Percentiles rank a stretch among this genome's conserved stretches.
Conservation (phyloP, 1,139 yeast species). For the Debaryomyces singareniensis region DNA sequence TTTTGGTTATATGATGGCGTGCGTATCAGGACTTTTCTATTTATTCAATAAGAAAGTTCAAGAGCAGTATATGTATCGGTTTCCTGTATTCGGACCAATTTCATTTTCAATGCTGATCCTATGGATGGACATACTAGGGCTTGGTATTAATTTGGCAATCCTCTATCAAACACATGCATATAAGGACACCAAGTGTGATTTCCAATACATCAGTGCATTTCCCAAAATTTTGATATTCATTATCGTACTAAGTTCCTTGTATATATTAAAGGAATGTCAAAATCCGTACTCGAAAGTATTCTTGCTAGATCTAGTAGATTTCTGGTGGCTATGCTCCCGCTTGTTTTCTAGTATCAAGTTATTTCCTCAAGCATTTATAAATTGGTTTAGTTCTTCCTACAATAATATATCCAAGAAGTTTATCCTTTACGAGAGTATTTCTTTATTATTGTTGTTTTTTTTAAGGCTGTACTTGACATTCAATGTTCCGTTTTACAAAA, state of each 20-base stretch:
- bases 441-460: conserved; percentile 3
- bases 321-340: conserved; percentile 23
- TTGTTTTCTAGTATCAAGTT: conserved; percentile 9
- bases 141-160: conserved; percentile 8
- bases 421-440: conserved; percentile 8
- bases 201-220: no score
- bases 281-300: conserved; percentile 7
- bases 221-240: no score
- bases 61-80: conserved; percentile 12
- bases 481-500: conserved; percentile 14
- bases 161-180: no score
- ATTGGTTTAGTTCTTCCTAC: conserved; percentile 16
- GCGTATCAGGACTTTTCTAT: conserved; percentile 12
- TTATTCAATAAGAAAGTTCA: conserved; percentile 5
- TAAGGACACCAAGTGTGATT: no score
- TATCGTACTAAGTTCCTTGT: no score
- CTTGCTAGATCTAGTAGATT: conserved; percentile 23
- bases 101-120: conserved; percentile 7
- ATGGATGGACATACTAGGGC: conserved; percentile 10
- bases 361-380: conserved; percentile 25
- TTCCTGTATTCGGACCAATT: conserved; percentile 14
- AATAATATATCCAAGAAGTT: conserved; percentile 12
- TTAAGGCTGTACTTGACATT: conserved; percentile 4
- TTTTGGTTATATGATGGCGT: conserved; percentile 8
- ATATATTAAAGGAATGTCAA: no score